Conservation (phyloP, 2,329 filamentous ascomycete species). For the Pseudogymnoascus pannorum region DNA sequence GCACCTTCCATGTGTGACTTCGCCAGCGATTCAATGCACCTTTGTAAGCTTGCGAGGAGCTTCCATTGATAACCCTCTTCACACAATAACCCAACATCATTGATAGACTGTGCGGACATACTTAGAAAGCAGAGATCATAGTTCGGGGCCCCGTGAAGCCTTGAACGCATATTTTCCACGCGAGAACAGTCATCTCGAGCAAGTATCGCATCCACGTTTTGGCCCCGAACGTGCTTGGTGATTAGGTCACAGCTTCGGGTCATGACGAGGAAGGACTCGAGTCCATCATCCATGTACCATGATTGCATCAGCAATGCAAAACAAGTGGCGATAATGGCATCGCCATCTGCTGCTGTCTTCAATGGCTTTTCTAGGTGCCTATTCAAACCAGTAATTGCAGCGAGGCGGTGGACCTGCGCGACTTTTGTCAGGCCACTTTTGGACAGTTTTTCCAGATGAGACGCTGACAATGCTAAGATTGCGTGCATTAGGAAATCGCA, state of each 20-base stretch:
- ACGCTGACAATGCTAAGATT: slow-evolving; percentile 15
- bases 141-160: neutral
- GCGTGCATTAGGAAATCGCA: slow-evolving; percentile 17
- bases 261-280: slow-evolving; percentile 55
- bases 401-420: slow-evolving; percentile 14
- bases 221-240: slow-evolving; percentile 34
- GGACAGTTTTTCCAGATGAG: slow-evolving; percentile 13
- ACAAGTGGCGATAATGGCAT: slow-evolving; percentile 34
- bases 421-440: slow-evolving; percentile 2
- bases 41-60: neutral
- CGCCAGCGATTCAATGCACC: neutral
- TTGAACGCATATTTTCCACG: neutral
- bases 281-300: slow-evolving; percentile 48
- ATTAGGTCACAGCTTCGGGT: slow-evolving; percentile 50
- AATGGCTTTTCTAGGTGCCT: slow-evolving; percentile 10
- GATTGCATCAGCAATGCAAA: slow-evolving; percentile 54
- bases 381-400: slow-evolving; percentile 16
- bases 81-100: neutral
- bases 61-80: neutral
- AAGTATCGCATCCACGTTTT: neutral
- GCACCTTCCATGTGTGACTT: neutral
- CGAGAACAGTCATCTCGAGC: neutral
- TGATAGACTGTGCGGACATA: neutral
- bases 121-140: neutral
- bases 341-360: slow-evolving; percentile 10